Evolutionary conservation across 2,329 filamentous ascomycete genomes (phyloP).

Genomic region (Aspergillus calidoustus): DNA sequence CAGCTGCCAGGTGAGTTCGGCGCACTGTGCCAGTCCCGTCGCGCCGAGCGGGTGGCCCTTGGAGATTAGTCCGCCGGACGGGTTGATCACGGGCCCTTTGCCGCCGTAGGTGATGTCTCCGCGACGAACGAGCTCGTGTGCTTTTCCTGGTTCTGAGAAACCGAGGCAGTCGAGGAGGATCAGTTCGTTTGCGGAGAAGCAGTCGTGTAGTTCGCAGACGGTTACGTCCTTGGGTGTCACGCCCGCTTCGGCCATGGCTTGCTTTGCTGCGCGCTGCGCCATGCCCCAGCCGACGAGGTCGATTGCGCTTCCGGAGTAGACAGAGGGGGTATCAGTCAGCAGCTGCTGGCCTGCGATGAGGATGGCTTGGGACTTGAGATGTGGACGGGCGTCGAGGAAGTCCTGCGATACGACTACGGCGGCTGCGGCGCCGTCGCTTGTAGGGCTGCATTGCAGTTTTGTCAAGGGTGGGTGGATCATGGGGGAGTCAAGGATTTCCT

Average conservation of each 20-base stretch:
- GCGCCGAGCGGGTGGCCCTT: constrained; percentile 96
- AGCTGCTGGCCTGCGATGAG: constrained; percentile 86
- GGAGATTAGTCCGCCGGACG: constrained; percentile 90
- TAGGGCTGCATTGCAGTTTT: constrained; percentile 97
- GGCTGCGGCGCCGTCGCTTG: constrained; percentile 88
- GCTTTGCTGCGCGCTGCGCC: constrained; percentile 68
- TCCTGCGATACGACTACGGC: constrained; percentile 85
- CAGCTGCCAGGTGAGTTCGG: constrained; percentile 93
- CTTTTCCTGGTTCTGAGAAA: constrained; percentile 78
- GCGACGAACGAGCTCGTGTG: constrained; percentile 83
- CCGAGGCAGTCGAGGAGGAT: constrained; percentile 85
- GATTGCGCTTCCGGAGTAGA: constrained; percentile 81
- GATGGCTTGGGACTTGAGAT: constrained; percentile 79
- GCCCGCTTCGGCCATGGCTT: constrained; percentile 73
- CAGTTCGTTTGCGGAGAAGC: constrained; percentile 97
- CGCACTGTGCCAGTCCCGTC: constrained; percentile 90
- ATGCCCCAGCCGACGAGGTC: constrained; percentile 90
- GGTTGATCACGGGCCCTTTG: constrained; percentile 76
- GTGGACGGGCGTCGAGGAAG: constrained; percentile 83
- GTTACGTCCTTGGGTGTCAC: constrained; percentile 70
- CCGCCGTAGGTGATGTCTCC: constrained; percentile 93
- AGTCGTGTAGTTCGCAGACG: constrained; percentile 94
- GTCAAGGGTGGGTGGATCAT: constrained; percentile 87
- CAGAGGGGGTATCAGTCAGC: constrained; percentile 76
- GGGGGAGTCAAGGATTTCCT: constrained; percentile 75